Conservation (phyloP, 208 protist genomes). For the Strigomonas galati region DNA sequence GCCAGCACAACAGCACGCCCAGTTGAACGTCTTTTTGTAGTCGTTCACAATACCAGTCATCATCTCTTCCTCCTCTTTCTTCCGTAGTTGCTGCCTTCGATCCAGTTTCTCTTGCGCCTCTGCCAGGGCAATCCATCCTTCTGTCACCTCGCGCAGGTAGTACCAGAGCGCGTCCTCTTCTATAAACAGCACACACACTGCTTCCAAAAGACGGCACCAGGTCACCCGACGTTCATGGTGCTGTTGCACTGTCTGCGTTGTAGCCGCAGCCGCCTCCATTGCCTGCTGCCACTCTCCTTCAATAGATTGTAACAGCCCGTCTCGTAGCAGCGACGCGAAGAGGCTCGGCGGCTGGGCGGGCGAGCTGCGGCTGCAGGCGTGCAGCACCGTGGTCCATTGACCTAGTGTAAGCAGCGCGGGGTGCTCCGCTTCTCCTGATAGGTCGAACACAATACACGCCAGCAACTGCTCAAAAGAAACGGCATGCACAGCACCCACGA, state of each 20-base stretch:
- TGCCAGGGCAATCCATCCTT: background rate
- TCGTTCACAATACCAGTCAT: background rate
- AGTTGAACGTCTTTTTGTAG: background rate
- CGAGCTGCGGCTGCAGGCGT: slow-evolving; percentile 25
- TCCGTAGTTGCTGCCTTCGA: background rate
- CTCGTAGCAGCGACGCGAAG: background rate
- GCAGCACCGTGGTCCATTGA: slow-evolving; percentile 44
- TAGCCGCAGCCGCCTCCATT: no score
- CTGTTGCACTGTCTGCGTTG: no score
- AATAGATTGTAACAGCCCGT: background rate
- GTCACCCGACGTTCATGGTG: background rate
- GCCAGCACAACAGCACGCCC: background rate
- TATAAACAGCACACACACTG: slow-evolving; percentile 30
- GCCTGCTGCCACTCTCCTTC: no score
- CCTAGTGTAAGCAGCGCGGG: background rate
- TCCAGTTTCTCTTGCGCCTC: no score
- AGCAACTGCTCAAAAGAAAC: slow-evolving; percentile 55
- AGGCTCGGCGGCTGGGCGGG: background rate
- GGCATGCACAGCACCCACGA: slow-evolving; percentile 53
- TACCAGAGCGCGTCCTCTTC: slow-evolving; percentile 34
- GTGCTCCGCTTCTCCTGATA: background rate
- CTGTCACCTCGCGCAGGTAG: background rate
- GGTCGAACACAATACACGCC: slow-evolving; percentile 33
- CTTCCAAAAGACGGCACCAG: slow-evolving; percentile 36
- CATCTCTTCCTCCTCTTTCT: background rate